Conservation (phyloP, 495 filamentous ascomycete species). For the Margaritispora aquatica region DNA sequence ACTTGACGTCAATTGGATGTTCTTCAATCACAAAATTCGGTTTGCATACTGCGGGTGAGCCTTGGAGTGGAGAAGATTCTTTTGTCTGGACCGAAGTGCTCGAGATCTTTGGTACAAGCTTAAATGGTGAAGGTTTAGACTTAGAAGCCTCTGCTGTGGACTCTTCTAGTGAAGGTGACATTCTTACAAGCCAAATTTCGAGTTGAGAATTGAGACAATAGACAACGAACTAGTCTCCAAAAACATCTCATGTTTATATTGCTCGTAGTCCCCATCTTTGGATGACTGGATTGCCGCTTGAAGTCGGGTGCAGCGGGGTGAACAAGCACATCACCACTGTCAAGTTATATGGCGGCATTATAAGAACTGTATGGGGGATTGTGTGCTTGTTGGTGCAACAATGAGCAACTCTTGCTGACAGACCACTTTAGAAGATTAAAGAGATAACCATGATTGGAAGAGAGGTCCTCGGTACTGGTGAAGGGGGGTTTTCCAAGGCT, state of each 20-base stretch:
- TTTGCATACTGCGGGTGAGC: too few relatives aligned
- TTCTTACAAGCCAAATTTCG: not conserved
- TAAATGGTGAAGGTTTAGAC: not conserved
- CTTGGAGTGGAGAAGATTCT: too few relatives aligned
- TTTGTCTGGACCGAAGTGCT: not conserved
- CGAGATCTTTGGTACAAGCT: not conserved
- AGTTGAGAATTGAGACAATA: not conserved
- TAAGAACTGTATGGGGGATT: too few relatives aligned
- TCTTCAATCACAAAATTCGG: slow-evolving; percentile 11
- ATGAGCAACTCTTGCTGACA: too few relatives aligned
- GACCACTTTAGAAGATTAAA: not conserved
- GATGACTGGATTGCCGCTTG: too few relatives aligned
- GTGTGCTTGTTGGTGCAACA: too few relatives aligned
- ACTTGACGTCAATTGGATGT: slow-evolving; percentile 10
- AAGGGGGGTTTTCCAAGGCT: not conserved
- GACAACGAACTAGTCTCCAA: not conserved
- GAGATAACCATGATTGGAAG: not conserved
- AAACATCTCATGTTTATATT: not conserved
- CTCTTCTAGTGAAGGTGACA: not conserved
- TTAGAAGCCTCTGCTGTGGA: not conserved
- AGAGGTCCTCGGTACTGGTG: not conserved
- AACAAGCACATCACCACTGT: too few relatives aligned
- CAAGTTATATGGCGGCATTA: too few relatives aligned
- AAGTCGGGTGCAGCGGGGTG: too few relatives aligned
- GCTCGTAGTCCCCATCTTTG: not conserved